Conservation (phyloP, 2,329 filamentous ascomycete species). For the Neonectria sp. region DNA sequence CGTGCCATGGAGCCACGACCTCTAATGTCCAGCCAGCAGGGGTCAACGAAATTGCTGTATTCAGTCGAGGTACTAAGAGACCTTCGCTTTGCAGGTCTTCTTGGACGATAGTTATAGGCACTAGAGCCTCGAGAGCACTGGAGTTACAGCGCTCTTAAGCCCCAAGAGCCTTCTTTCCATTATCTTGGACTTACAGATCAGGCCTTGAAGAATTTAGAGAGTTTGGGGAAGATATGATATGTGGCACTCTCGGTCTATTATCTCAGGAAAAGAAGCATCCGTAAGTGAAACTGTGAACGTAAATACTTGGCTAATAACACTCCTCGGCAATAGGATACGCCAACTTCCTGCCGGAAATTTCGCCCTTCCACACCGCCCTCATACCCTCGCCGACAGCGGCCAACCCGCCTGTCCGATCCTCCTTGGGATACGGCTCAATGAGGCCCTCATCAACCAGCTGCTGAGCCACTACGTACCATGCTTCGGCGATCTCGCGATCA, state of each 20-base stretch:
- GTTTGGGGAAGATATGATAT: too few species aligned
- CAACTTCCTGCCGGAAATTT: constrained; percentile 24
- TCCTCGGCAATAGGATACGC: constrained; percentile 20
- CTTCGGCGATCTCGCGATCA: constrained; percentile 24
- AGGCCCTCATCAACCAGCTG: constrained; percentile 17
- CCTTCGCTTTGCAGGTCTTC: too few species aligned
- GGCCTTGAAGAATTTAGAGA: too few species aligned
- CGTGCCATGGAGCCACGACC: too few species aligned
- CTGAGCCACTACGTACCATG: constrained; percentile 25
- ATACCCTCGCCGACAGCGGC: constrained; percentile 26
- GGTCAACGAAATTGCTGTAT: too few species aligned
- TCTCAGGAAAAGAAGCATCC: background rate
- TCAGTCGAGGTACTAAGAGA: too few species aligned
- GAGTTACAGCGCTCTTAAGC: too few species aligned
- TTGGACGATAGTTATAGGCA: too few species aligned
- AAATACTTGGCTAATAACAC: background rate
- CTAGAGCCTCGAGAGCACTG: too few species aligned
- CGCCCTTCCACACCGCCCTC: constrained; percentile 28
- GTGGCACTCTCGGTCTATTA: background rate
- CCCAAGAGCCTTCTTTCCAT: too few species aligned
- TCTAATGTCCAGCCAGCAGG: too few species aligned
- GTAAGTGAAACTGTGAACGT: background rate
- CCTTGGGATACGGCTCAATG: constrained; percentile 27
- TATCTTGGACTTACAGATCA: too few species aligned
- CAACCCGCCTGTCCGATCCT: constrained; percentile 20